Evolutionary conservation across 352 stramenopile genomes (phyloP), one percentile per base, ranked within the genome.

Genomic region (Nothophytophthora sp.): DNA sequence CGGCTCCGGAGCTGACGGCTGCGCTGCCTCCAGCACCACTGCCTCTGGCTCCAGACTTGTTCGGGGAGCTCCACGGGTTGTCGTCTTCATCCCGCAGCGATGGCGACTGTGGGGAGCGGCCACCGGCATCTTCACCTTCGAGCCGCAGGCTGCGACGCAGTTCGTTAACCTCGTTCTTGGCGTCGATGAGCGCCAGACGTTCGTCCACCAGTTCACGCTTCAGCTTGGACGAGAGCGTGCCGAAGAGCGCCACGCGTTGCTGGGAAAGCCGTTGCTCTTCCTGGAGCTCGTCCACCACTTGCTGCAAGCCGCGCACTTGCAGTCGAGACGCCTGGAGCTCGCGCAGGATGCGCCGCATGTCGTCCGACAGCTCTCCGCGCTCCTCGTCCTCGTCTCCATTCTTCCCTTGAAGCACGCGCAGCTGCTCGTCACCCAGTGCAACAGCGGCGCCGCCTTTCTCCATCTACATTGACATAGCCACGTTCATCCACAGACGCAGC

Each of bases 141-240:
- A 58, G 68, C 16, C 53, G 20, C 55, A 55, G 33, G 27, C 43
- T 60, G 35, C 47, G 57, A 29, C 73, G 70, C 45, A 88, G 29
- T 43, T 90, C 77, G 13, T 77, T 67, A 1, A 79, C 63, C 27
- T 89, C 76, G 45, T 82, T 84, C 51, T 84, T 86, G 9, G 76
- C 72, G 41, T 89, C 70, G 23, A 90, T 83, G 33, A 89, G 77
- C 8, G 80, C 80, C 24, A 91, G 62, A 42, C 80, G 73, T 58
- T 93, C 82, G 55, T 86, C 78, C 48, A 93, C 69, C 53, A 93
- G 68, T 28, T 90, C 76, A 34, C 78, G 75, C 53, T 86, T 88
- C 33, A 93, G 60, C 49, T 91, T 86, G 34, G 73, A 43, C 16
- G 78, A 60, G 0, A 91, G 38, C 19, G 73, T 76, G 42, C 63